Evolutionary conservation across 768 basidiomycete genomes (phyloP).

Genomic region (Pisolithus albus): DNA sequence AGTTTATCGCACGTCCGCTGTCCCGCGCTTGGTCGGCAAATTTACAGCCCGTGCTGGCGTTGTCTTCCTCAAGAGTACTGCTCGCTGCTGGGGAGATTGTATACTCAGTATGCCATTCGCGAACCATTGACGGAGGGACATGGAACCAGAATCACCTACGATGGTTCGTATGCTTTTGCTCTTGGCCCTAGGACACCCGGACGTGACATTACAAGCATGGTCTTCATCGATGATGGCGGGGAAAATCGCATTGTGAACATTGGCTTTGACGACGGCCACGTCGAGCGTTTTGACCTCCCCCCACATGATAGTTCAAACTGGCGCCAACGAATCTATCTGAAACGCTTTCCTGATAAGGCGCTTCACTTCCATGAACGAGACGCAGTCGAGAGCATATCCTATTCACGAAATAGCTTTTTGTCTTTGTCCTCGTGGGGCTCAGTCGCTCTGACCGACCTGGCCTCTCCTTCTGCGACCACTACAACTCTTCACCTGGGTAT

Average conservation of each 20-base stretch:
- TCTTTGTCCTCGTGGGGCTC: slow-evolving; percentile 53
- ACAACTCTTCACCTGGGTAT: slow-evolving; percentile 38
- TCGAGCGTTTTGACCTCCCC: slow-evolving; percentile 41
- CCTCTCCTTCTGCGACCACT: slow-evolving; percentile 12
- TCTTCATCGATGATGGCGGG: slow-evolving; percentile 41
- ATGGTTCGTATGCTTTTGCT: slow-evolving; percentile 39
- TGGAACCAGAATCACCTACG: slow-evolving; percentile 41
- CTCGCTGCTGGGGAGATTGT: slow-evolving; percentile 54
- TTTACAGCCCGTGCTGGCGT: slow-evolving; percentile 49
- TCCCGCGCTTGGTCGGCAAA: slow-evolving; percentile 52
- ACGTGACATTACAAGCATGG: slow-evolving; percentile 50
- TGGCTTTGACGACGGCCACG: slow-evolving; percentile 53
- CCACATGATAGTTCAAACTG: slow-evolving; percentile 5
- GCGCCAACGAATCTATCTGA: slow-evolving; percentile 14
- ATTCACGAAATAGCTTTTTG: slow-evolving; percentile 39
- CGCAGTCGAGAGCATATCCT: slow-evolving; percentile 50
- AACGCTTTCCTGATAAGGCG: slow-evolving; percentile 15
- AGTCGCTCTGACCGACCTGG: slow-evolving; percentile 34
- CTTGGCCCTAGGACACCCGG: slow-evolving; percentile 22
- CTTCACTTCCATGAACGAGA: slow-evolving; percentile 36
- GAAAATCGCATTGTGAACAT: slow-evolving; percentile 42
- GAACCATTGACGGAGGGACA: slow-evolving; percentile 18
- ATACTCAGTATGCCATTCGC: slow-evolving; percentile 51
- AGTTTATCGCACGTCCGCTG: slow-evolving; percentile 60
- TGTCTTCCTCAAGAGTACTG: slow-evolving; percentile 48